Percentiles rank a stretch among this genome's conserved stretches.
Conservation (phyloP, 179 eudicot species). For the Drosera spatulata region DNA sequence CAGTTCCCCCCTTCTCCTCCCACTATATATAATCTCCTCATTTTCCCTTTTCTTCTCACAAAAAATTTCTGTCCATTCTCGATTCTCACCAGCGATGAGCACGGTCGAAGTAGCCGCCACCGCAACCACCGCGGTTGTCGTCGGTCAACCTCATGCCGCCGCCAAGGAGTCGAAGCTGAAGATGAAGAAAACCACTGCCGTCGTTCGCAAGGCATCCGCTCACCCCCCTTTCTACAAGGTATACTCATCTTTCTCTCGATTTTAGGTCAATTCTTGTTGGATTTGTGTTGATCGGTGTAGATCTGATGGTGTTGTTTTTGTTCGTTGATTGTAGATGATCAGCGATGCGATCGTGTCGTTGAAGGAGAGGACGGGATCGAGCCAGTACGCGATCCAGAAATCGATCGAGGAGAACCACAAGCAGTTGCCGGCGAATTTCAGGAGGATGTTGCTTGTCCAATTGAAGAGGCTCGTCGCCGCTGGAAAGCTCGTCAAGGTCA, state of each 20-base stretch:
- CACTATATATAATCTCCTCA: constrained; percentile 20
- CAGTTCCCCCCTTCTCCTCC: background rate
- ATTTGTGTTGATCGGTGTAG: background rate
- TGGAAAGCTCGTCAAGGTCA: constrained; percentile 44
- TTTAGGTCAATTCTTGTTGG: background rate
- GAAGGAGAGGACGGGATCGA: too few species aligned
- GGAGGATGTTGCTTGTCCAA: constrained; percentile 29
- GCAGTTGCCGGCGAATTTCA: constrained; percentile 30
- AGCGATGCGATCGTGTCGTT: constrained; percentile 42
- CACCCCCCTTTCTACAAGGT: constrained; percentile 47
- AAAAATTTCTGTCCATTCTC: background rate
- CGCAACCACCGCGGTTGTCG: constrained; percentile 3
- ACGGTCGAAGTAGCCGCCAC: constrained; percentile 7
- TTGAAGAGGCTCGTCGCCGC: constrained; percentile 38
- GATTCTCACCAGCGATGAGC: constrained; percentile 2
- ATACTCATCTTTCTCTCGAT: background rate
- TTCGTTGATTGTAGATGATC: constrained; percentile 32
- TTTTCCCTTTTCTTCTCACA: background rate
- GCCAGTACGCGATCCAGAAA: constrained; percentile 65
- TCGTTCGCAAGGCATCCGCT: constrained; percentile 12
- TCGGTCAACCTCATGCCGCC: constrained; percentile 1
- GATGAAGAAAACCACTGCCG: constrained; percentile 20
- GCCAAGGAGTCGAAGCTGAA: constrained; percentile 7
- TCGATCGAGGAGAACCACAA: constrained; percentile 49
- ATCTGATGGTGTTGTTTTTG: background rate